Base-by-base conservation (phyloP, 208 protist genomes). In the Leishmania lainsoni region DNA sequence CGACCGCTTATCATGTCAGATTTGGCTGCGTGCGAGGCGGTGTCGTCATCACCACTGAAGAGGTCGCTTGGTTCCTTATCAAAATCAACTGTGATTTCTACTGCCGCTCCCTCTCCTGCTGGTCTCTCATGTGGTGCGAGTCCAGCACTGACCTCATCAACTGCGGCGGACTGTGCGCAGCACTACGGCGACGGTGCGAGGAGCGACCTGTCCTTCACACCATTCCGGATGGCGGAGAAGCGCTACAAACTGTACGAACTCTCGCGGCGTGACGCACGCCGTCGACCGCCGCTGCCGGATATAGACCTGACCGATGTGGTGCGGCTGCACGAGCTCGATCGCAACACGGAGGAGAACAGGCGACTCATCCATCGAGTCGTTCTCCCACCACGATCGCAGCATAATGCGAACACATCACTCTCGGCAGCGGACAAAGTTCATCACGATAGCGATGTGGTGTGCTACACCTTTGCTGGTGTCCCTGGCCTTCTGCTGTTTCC, bases 401-500 rank as follows among this genome's bases (percentile, higher is more conserved):
- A 45, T 16, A 48, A 12, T 14, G 17, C 14, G 17, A 29, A 3
- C 63, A 58, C 66, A 3, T 22, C 32, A 22, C 22, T 10, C 68
- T 72, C 68, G 5, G 35, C 35, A 9, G 22, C 20, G 35, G 22
- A n/a, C 2, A 22, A 26, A 32, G 10, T 42, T 9, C 9, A 42
- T 14, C 39, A n/a, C 5, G 68, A 22, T 3, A 48, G 12, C 1
- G 68, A 71, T 9, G 76, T 92, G 66, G 45, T 70, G 65, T 96
- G 90, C 81, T 97, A 90, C 83, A 93, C 92, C 59, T 96, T 96
- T 78, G 63, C 71, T 42, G 89, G 85, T 56, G 89, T 96, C 3
- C 94, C 94, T 20, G 94, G 94, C 0, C 80, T 97, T 0, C 76
- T 92, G 0, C 66, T 97, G 14, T 94, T 97, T 61, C 90, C 94